Base-by-base conservation (phyloP, 2,329 filamentous ascomycete genomes). In the Aureobasidium zeae region DNA sequence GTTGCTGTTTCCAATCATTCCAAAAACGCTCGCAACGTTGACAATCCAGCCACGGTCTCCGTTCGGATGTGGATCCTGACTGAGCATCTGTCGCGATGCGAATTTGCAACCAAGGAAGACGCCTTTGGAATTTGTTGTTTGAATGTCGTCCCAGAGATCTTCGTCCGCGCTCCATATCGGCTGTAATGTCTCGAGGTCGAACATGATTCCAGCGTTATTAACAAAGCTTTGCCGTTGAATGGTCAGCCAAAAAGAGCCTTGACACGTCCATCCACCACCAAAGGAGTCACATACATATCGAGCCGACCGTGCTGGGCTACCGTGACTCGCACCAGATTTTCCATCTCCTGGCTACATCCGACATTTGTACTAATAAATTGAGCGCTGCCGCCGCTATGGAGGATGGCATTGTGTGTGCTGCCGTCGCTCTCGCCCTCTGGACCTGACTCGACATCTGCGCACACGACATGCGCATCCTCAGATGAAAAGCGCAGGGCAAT, bases 61-160 rank as follows among this genome's bases (percentile, higher is more conserved):
- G 15, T 49, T 43, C 5, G 52, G 52, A 9, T 57, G 47, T 9
- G 48, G 52, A 20, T 60, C 54, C 51, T 66, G 63, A 33, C 52
- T 50, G 32, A 64, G 47, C 55, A 67, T 63, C 39, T 65, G 62
- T 3, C 49, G 30, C 5, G 60, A 51, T 2, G 54, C 62, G 47
- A 62, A 64, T 41, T 65, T 66, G 44, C 55, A 62, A 5, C 63
- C 58, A 10, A 66, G 54, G 44, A 66, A 66, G 5, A 64, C 57
- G 6, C 58, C 57, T 35, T 60, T 60, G 13, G 55, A 52, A 49
- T 65, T 66, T 35, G 65, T 55, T 4, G 52, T 49, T 53, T 64
- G 56, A 11, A 58, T 59, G 10, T 55, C 52, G 47, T 66, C 63
- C 47, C 56, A 65, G 31, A 61, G 52, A 11, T 47, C 49, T 43